phyloP scores from a whole-genome alignment of 331 rosid genomes.

The Quercus phellos region DNA sequence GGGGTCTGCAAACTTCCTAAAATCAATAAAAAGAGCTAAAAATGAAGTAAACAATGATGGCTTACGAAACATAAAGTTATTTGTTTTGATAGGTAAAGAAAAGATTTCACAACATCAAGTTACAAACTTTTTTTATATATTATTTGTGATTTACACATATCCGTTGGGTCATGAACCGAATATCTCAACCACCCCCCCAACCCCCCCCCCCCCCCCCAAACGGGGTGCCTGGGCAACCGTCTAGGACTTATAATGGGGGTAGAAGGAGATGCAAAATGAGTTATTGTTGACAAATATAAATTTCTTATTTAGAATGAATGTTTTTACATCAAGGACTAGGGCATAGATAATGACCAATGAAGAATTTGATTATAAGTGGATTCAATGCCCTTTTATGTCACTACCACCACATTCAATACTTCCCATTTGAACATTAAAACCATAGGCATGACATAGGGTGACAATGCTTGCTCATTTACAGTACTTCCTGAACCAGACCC shows the following conservation, averaged over 20 bases:
- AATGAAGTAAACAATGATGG: background rate
- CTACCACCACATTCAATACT: background rate
- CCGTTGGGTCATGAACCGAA: too few species aligned
- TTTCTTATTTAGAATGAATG: too few species aligned
- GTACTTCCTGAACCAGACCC: constrained; percentile 76
- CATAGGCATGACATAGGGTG: background rate
- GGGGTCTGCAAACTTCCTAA: background rate
- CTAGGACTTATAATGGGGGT: too few species aligned
- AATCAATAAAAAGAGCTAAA: background rate
- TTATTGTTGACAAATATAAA: too few species aligned
- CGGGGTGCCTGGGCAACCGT: background rate
- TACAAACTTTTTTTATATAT: too few species aligned
- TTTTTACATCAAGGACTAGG: too few species aligned
- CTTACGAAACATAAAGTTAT: background rate
- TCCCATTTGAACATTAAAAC: background rate
- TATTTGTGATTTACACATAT: too few species aligned
- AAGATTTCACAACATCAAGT: too few species aligned
- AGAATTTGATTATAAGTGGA: background rate
- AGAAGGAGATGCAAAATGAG: too few species aligned
- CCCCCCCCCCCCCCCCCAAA: too few species aligned
- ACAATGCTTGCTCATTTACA: constrained; percentile 43
- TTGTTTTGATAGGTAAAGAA: too few species aligned
- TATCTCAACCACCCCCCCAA: too few species aligned
- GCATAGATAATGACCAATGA: background rate
- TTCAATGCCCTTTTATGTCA: background rate